phyloP scores from a whole-genome alignment of 2,329 filamentous ascomycete species.

The Fusarium floridanum region DNA sequence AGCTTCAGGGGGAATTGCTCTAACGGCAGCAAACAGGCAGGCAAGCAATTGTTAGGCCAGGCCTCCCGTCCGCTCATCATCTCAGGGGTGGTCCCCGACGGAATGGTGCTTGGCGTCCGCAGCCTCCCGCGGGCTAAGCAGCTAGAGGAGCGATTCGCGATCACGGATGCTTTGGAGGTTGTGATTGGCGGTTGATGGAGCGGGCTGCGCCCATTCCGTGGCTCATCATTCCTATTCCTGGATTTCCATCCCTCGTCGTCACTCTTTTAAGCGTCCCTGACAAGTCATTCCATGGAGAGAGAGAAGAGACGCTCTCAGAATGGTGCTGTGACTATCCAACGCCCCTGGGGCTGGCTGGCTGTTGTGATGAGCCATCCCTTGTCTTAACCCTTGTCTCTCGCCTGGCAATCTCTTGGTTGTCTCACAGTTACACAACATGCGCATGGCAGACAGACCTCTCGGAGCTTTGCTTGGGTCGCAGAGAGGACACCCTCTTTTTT shows the following conservation, averaged over 20 bases:
- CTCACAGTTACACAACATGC: slow-evolving; percentile 3
- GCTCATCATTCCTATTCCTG: slow-evolving; percentile 11
- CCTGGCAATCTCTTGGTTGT: not conserved
- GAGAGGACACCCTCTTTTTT: not conserved
- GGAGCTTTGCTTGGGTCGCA: not conserved
- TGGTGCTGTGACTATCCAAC: not conserved
- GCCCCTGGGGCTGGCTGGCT: not conserved
- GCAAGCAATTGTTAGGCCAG: not conserved
- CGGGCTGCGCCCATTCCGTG: slow-evolving; percentile 5
- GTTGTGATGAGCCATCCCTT: not conserved
- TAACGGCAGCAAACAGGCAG: not conserved
- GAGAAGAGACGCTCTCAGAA: not conserved
- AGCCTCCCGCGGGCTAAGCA: slow-evolving; percentile 31
- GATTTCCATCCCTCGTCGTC: not conserved
- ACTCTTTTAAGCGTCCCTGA: slow-evolving; percentile 1
- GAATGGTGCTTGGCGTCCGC: slow-evolving; percentile 32
- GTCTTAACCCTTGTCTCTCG: not conserved
- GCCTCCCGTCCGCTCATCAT: not conserved
- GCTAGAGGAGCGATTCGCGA: slow-evolving; percentile 6
- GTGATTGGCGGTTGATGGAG: not conserved
- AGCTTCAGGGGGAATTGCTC: not conserved
- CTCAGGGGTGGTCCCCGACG: slow-evolving; percentile 8
- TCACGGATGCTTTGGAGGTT: not conserved
- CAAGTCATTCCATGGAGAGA: slow-evolving; percentile 3
- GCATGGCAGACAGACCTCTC: not conserved